Evolutionary conservation across 176 grass and related monocot genomes (phyloP).

Genomic region (Avena atlantica): DNA sequence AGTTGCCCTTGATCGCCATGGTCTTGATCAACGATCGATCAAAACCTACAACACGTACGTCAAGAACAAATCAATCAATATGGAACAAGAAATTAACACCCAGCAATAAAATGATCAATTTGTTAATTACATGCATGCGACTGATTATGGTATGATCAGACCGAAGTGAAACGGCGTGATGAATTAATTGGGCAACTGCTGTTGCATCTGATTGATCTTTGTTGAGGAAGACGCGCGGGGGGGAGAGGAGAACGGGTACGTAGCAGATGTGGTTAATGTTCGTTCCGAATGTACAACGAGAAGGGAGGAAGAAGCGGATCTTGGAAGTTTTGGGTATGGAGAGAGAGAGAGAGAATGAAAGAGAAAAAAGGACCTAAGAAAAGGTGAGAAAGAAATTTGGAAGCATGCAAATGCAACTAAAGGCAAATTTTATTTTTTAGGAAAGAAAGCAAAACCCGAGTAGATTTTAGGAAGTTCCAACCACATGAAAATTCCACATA

Average conservation of each 20-base stretch:
- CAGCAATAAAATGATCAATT: background rate
- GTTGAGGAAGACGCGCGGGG: background rate
- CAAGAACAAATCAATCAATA: constrained; percentile 17
- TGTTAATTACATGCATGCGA: background rate
- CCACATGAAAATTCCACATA: no score
- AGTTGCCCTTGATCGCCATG: constrained; percentile 72
- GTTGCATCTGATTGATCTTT: constrained; percentile 17
- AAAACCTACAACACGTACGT: constrained; percentile 11
- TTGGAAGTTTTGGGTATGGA: constrained; percentile 20
- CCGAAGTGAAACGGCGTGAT: background rate
- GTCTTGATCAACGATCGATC: background rate
- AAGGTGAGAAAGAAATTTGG: no score
- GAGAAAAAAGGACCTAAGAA: background rate
- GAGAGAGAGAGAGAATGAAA: background rate
- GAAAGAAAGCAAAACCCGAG: no score
- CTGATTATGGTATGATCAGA: constrained; percentile 8
- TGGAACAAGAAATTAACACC: background rate
- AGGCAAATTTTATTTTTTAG: no score
- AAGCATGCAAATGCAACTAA: no score
- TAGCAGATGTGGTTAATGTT: background rate
- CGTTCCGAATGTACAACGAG: background rate
- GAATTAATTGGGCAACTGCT: constrained; percentile 5
- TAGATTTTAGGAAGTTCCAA: no score
- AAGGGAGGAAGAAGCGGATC: constrained; percentile 52
- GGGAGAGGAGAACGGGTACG: background rate